These are phyloP conservation scores for Trichomonas tenax DNA, from an alignment of 208 protist species.

Conservation along the genomic window DNA sequence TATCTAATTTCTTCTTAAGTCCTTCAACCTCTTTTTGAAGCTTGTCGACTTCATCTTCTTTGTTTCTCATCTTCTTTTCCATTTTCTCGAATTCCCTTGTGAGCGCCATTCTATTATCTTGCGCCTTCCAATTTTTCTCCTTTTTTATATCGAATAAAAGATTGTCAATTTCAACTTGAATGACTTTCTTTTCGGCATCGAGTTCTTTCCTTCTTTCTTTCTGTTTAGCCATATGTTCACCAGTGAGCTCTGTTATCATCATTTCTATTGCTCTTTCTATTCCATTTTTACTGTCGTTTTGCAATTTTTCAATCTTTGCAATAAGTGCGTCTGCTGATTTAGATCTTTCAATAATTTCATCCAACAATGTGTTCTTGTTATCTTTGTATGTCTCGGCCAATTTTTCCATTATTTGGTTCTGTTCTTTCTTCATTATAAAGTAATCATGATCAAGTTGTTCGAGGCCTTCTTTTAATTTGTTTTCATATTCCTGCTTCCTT, in stretches of 20 bases:
- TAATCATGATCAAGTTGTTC: not conserved
- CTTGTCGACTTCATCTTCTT: not conserved
- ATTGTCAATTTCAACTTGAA: not conserved
- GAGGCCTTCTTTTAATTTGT: not conserved
- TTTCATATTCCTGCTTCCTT: not conserved
- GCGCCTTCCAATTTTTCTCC: not conserved
- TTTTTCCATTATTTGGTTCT: not conserved
- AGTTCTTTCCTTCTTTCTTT: not conserved
- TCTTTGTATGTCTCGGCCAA: not conserved
- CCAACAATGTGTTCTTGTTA: not conserved
- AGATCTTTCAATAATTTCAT: not conserved
- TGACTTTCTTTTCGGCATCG: not conserved
- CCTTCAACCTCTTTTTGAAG: not conserved
- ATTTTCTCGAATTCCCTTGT: not conserved
- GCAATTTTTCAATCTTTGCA: not conserved
- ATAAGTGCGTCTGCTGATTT: not conserved
- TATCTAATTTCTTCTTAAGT: not conserved
- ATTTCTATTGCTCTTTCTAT: not conserved
- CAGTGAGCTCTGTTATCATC: not conserved
- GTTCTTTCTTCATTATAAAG: not conserved
- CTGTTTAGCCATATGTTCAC: not conserved
- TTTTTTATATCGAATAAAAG: not conserved
- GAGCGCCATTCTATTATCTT: not conserved
- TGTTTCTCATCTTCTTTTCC: not conserved
- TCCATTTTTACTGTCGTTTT: not conserved